These are phyloP conservation scores for Fusarium miscanthi DNA, from an alignment of 2,329 filamentous ascomycete species.

Conservation along the genomic window DNA sequence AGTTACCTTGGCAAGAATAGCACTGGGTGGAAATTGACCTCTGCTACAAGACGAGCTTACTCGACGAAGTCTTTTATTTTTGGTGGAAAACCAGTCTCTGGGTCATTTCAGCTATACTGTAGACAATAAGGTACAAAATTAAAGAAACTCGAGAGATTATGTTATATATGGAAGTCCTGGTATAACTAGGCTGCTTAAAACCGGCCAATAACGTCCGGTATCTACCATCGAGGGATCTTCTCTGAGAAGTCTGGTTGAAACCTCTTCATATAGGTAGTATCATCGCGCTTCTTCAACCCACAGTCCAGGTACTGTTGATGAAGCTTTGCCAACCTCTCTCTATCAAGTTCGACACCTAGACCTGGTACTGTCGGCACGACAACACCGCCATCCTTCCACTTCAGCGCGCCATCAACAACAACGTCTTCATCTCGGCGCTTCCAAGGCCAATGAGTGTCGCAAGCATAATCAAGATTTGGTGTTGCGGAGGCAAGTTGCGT, in stretches of 20 bases:
- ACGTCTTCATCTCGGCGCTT: slow-evolving; percentile 57
- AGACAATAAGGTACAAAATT: accelerated
- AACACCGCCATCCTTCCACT: slow-evolving; percentile 52
- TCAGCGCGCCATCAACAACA: slow-evolving; percentile 51
- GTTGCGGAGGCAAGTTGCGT: slow-evolving; percentile 56
- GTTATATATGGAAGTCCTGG: background rate
- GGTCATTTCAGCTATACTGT: accelerated
- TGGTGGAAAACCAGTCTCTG: background rate
- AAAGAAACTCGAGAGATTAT: background rate
- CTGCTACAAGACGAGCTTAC: background rate
- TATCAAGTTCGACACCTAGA: slow-evolving; percentile 53
- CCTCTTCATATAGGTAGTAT: slow-evolving; percentile 52
- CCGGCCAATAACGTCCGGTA: accelerated
- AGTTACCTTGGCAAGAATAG: no score
- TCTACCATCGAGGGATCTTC: slow-evolving; percentile 49
- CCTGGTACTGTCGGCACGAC: slow-evolving; percentile 51
- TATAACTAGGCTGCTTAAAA: background rate
- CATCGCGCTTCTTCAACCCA: slow-evolving; percentile 51
- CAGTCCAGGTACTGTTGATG: slow-evolving; percentile 54
- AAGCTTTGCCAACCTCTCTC: slow-evolving; percentile 48
- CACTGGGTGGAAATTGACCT: no score
- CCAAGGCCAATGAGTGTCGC: slow-evolving; percentile 59
- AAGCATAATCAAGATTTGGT: slow-evolving; percentile 55
- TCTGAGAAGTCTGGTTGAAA: slow-evolving; percentile 51
- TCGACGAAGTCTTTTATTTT: background rate